Evolutionary conservation across 441 rosid species (phyloP).

Genomic region (Lepidium campestre): DNA sequence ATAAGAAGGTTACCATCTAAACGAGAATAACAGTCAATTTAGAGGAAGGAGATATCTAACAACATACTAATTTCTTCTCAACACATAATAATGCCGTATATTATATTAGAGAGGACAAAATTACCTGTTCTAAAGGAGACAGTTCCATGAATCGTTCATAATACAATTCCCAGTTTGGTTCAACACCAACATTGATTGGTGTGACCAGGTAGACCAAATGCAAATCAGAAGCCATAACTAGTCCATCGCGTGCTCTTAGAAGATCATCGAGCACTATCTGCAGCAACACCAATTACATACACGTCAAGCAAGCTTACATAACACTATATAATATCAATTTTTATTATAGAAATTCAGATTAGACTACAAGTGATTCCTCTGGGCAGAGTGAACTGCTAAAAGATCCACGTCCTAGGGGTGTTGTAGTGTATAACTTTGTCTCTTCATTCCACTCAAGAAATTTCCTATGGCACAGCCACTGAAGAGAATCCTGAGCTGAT

Average conservation of each 20-base stretch:
- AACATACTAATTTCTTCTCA: constrained; percentile 1
- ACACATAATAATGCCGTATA: neutral
- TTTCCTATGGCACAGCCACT: constrained; percentile 90
- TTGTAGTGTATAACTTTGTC: constrained; percentile 74
- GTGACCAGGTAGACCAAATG: constrained; percentile 91
- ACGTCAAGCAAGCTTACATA: constrained; percentile 16
- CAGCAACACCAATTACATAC: constrained; percentile 27
- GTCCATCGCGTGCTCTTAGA: constrained; percentile 94
- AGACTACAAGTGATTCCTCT: constrained; percentile 90
- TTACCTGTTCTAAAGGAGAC: constrained; percentile 90
- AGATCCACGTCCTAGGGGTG: constrained; percentile 98
- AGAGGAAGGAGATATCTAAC: neutral
- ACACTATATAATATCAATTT: constrained; percentile 5
- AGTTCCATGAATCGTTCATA: constrained; percentile 87
- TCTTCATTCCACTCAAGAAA: constrained; percentile 97
- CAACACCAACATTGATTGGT: constrained; percentile 90
- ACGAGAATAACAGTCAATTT: constrained; percentile 6
- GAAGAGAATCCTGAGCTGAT: constrained; percentile 98
- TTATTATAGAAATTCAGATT: constrained; percentile 11
- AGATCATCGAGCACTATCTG: constrained; percentile 98
- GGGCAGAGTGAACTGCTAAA: constrained; percentile 99
- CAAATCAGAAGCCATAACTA: constrained; percentile 96
- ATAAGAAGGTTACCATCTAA: neutral
- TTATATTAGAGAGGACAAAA: constrained; percentile 7
- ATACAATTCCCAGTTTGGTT: constrained; percentile 96